phyloP scores from a whole-genome alignment of 371 early-diverging fungal species.

The Coemansia sp. region DNA sequence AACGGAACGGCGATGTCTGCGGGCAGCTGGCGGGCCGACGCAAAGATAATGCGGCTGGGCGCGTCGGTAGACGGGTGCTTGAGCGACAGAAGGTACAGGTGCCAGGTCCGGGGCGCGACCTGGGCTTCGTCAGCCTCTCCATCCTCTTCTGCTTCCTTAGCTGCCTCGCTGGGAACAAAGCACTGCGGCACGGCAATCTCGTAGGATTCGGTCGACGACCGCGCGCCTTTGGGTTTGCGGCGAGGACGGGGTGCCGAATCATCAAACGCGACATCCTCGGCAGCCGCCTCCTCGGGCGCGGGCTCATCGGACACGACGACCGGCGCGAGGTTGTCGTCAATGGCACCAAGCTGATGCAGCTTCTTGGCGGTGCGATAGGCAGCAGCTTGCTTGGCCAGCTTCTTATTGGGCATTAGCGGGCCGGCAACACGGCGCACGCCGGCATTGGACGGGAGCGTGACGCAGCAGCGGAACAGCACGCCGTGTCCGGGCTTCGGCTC shows the following conservation, averaged over 20 bases:
- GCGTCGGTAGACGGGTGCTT: conserved; percentile 14
- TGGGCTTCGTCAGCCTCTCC: background rate
- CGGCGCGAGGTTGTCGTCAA: conserved; percentile 76
- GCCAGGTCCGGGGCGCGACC: conserved; percentile 15
- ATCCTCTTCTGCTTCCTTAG: background rate
- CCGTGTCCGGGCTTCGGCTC: background rate
- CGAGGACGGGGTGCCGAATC: background rate
- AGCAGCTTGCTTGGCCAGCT: conserved; percentile 68
- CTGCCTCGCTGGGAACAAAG: conserved; percentile 10
- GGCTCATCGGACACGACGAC: conserved; percentile 7
- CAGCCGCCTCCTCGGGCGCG: background rate
- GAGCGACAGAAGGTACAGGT: conserved; percentile 16
- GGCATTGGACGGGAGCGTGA: conserved; percentile 67
- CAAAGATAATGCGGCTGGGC: conserved; percentile 1
- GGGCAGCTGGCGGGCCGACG: conserved; percentile 21
- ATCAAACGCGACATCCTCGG: background rate
- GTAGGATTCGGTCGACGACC: conserved; percentile 23
- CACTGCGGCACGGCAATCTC: conserved; percentile 7
- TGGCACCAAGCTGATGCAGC: conserved; percentile 63
- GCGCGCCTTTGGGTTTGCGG: conserved; percentile 14
- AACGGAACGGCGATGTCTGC: conserved; percentile 30
- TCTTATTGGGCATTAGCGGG: conserved; percentile 58
- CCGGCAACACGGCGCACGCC: conserved; percentile 61
- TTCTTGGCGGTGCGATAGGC: conserved; percentile 69
- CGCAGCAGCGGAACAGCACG: conserved; percentile 52